These are phyloP conservation scores for Nitzschia inconspicua DNA, from an alignment of 108 stramenopile species.

Conservation along the genomic window DNA sequence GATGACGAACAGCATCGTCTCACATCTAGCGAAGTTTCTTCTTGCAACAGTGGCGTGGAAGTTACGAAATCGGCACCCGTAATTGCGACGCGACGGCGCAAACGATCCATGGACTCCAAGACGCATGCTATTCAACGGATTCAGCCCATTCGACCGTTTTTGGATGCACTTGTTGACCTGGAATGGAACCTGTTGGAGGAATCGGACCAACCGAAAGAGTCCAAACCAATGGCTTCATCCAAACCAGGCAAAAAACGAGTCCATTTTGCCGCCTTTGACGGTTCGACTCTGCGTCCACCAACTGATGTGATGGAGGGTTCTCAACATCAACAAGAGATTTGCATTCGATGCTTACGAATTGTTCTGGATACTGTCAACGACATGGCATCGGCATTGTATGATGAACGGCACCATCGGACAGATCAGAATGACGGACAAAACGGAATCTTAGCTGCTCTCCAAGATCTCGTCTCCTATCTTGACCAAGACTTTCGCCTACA, in stretches of 20 bases:
- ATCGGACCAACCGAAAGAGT: neutral
- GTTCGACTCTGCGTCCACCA: conserved; percentile 21
- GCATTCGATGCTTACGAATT: neutral
- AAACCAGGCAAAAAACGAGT: conserved; percentile 2
- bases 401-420: no score
- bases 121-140: neutral
- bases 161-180: conserved; percentile 11
- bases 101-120: neutral
- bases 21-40: neutral
- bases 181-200: conserved; percentile 12
- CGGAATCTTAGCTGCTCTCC: neutral
- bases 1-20: no score
- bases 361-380: conserved; percentile 10
- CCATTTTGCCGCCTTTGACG: conserved; percentile 34
- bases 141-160: conserved; percentile 1
- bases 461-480: conserved; percentile 7
- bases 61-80: neutral
- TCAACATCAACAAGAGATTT: conserved; percentile 6
- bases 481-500: conserved; percentile 3
- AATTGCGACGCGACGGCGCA: neutral
- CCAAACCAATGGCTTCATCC: neutral
- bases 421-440: no score
- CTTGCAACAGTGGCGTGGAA: neutral
- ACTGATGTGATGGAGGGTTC: conserved; percentile 26
- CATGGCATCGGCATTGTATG: neutral